phyloP scores from a whole-genome alignment of 306 rosid genomes.

The Vigna mungo region DNA sequence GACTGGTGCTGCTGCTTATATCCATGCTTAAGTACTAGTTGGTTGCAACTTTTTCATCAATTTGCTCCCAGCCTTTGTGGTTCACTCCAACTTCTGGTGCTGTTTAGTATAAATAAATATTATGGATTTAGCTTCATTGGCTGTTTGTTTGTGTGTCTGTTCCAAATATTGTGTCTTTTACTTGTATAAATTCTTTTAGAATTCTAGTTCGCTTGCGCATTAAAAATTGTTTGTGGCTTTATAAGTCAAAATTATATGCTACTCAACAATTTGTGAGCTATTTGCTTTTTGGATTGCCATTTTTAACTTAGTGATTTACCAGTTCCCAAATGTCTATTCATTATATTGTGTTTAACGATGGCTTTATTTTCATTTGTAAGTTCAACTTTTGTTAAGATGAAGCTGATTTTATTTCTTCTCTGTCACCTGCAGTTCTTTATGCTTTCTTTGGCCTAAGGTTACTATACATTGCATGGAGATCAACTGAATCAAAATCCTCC shows the following conservation, averaged over 20 bases:
- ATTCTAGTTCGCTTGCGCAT: conserved; percentile 1
- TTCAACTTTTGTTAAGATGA: conserved; percentile 36
- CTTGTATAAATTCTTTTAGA: conserved; percentile 5
- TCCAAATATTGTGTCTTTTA: conserved; percentile 6
- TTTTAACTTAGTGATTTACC: conserved; percentile 14
- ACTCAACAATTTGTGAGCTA: conserved; percentile 13
- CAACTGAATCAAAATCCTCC: conserved; percentile 82
- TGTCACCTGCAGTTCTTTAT: conserved; percentile 79
- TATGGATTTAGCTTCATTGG: conserved; percentile 22
- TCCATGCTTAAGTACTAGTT: conserved; percentile 19
- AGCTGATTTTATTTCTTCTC: conserved; percentile 18
- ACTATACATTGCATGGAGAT: conserved; percentile 98
- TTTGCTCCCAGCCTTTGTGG: conserved; percentile 18
- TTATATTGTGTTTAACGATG: conserved; percentile 17
- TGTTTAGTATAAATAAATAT: background rate
- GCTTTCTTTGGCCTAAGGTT: conserved; percentile 88
- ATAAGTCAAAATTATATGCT: conserved; percentile 18
- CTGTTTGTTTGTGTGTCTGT: conserved; percentile 19
- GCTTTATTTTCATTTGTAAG: conserved; percentile 10
- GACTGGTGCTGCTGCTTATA: conserved; percentile 11
- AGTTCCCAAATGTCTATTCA: conserved; percentile 25
- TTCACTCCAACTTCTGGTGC: background rate
- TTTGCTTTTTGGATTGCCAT: background rate
- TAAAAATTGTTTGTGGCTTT: conserved; percentile 21
- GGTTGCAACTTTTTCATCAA: conserved; percentile 15